phyloP scores from a whole-genome alignment of 129 eudicot species.

The Flaveria bidentis region DNA sequence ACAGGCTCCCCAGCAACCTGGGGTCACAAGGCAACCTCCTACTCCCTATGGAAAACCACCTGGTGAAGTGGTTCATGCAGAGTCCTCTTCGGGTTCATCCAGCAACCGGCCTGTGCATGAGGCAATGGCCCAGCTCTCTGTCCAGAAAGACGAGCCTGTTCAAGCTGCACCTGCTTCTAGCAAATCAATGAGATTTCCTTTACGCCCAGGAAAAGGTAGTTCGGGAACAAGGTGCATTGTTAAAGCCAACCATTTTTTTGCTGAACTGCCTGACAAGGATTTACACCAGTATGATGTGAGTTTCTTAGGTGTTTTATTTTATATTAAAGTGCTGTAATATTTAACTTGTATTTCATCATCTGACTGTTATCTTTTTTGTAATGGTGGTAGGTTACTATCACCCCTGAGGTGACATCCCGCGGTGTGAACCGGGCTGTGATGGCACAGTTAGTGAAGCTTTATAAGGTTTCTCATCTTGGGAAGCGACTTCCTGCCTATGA shows the following conservation, averaged over 20 bases:
- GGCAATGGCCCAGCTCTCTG: conserved; percentile 36
- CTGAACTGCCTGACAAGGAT: conserved; percentile 80
- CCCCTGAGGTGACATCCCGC: conserved; percentile 80
- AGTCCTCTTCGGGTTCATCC: conserved; percentile 50
- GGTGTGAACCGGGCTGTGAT: conserved; percentile 74
- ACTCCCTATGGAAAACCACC: conserved; percentile 39
- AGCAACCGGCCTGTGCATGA: conserved; percentile 38
- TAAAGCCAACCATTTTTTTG: conserved; percentile 93
- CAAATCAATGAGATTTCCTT: conserved; percentile 63
- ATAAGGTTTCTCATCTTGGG: conserved; percentile 81
- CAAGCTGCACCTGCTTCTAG: conserved; percentile 64
- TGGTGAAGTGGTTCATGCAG: conserved; percentile 39
- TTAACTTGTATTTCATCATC: background rate
- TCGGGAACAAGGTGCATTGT: conserved; percentile 77
- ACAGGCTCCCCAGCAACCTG: conserved; percentile 69
- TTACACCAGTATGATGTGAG: conserved; percentile 90
- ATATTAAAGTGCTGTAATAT: background rate
- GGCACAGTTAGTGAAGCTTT: conserved; percentile 72
- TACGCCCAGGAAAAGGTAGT: conserved; percentile 82
- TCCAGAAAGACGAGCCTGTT: conserved; percentile 46
- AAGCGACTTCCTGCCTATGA: conserved; percentile 87
- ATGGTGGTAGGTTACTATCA: conserved; percentile 60
- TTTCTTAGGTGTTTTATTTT: conserved; percentile 11
- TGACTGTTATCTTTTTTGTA: conserved; percentile 1
- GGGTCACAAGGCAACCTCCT: conserved; percentile 41